A percentile compares a stretch with the other conserved stretches of the same genome.
Evolutionary conservation across 2,329 filamentous ascomycete genomes (phyloP).

Genomic region (Diaporthe batatas): DNA sequence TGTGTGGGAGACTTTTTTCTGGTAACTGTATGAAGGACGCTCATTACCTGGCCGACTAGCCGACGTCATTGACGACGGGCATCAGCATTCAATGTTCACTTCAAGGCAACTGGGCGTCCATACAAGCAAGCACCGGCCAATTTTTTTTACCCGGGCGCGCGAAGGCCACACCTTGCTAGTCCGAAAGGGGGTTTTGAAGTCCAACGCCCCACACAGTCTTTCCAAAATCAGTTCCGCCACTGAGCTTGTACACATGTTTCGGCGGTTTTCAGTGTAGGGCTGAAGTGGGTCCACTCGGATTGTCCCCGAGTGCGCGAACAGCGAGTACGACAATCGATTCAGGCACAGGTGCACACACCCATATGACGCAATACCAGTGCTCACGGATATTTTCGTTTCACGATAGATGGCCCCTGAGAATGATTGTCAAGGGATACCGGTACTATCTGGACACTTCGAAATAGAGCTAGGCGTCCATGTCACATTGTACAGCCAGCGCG

Average conservation of each 20-base stretch:
- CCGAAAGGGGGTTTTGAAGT: background rate
- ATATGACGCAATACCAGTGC: background rate
- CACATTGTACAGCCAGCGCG: background rate
- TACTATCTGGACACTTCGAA: background rate
- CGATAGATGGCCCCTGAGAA: rapidly evolving
- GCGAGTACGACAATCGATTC: background rate
- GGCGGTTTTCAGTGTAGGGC: constrained; percentile 1
- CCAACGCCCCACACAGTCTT: background rate
- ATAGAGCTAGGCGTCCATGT: background rate
- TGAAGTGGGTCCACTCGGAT: constrained; percentile 1
- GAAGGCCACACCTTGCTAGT: background rate
- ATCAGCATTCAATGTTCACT: background rate
- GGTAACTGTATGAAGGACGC: no score
- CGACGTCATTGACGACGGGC: no score
- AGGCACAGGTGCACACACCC: background rate
- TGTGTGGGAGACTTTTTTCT: no score
- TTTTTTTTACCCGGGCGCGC: background rate
- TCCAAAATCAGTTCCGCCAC: constrained; percentile 1
- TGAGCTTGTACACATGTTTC: background rate
- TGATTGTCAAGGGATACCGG: no score
- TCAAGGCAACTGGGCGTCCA: background rate
- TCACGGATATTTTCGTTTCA: background rate
- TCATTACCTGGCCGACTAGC: no score
- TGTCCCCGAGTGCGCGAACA: background rate
- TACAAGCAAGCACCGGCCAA: background rate